Base-by-base conservation (phyloP, 2,329 filamentous ascomycete genomes). In the Venturia pyrina region DNA sequence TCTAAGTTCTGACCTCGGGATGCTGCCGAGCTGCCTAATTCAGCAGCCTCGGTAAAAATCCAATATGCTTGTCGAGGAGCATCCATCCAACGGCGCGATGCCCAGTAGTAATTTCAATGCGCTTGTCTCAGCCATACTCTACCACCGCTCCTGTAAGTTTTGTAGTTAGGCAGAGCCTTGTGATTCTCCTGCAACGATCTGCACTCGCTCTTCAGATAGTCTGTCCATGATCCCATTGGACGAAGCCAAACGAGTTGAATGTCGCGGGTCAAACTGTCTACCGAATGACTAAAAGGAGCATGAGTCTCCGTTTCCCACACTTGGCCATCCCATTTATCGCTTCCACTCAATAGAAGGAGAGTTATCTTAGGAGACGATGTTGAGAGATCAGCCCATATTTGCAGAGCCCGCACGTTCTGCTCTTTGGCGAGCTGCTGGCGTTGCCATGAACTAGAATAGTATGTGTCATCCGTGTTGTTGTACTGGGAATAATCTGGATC, bases 331-430 rank as follows among this genome's bases (percentile, higher is more conserved):
- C 63, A 65, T 53, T 37, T 40, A 17, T 65, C 50, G 53, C 48
- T 65, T 19, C 63, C 63, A 15, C 53, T 59, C 34, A 65, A 17
- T 13, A 65, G 15, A 8, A 65, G 53, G 24, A 65, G 28, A 28
- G 63, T 65, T 10, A 65, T 65, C n/a, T 59, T 65, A 13, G 63
- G 50, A 60, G 63, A 57, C 24, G 28, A 65, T 32, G 44, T 41
- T 1, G 63, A 65, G 11, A 57, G 44, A 34, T 65, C 63, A 3
- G 63, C 53, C 63, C 63, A 65, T 17, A 65, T 34, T 24, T 57
- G 63, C 21, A 65, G 34, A 15, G 63, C 63, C 34, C 50, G 28
- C 24, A 65, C 63, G 5, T 60, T 65, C 37, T 44, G 28, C 11
- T 65, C 48, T 41, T 59, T 56, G 28, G 37, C 24, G 6, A 37